phyloP scores from a whole-genome alignment of 2,329 filamentous ascomycete species.

The Orbilia blumenaviensis region DNA sequence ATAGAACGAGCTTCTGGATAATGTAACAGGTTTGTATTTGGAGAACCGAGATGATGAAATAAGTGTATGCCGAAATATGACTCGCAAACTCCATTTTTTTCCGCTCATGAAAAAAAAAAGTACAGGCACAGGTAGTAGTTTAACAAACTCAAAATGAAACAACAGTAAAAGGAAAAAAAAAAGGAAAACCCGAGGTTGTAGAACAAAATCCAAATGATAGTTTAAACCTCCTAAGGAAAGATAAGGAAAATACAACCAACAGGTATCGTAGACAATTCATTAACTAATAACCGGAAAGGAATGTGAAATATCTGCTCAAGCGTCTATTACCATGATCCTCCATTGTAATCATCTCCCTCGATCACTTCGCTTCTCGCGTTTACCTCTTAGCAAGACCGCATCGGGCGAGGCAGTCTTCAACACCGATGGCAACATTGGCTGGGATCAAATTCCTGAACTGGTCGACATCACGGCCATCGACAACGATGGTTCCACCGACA shows the following conservation, averaged over 20 bases:
- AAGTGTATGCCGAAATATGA: conserved; percentile 47
- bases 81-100: conserved; percentile 54
- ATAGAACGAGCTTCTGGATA: conserved; percentile 11
- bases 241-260: conserved; percentile 32
- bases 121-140: conserved; percentile 39
- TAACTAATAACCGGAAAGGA: conserved; percentile 35
- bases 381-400: conserved; percentile 63
- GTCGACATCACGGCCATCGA: conserved; percentile 64
- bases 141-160: conserved; percentile 30
- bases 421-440: conserved; percentile 65
- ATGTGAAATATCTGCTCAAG: conserved; percentile 29
- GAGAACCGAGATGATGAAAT: conserved; percentile 22
- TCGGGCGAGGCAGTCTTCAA: conserved; percentile 67
- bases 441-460: conserved; percentile 64
- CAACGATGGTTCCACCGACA: conserved; percentile 63
- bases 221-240: conserved; percentile 41
- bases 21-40: conserved; percentile 36
- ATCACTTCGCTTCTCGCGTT: conserved; percentile 16
- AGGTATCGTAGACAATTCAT: conserved; percentile 49
- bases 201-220: conserved; percentile 16
- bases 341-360: not conserved
- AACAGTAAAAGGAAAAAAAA: conserved; percentile 14
- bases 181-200: conserved; percentile 16
- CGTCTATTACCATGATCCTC: conserved; percentile 17
- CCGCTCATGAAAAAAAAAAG: conserved; percentile 49